Base-by-base conservation (phyloP, 108 stramenopile species). In the Parietichytrium sp. region DNA sequence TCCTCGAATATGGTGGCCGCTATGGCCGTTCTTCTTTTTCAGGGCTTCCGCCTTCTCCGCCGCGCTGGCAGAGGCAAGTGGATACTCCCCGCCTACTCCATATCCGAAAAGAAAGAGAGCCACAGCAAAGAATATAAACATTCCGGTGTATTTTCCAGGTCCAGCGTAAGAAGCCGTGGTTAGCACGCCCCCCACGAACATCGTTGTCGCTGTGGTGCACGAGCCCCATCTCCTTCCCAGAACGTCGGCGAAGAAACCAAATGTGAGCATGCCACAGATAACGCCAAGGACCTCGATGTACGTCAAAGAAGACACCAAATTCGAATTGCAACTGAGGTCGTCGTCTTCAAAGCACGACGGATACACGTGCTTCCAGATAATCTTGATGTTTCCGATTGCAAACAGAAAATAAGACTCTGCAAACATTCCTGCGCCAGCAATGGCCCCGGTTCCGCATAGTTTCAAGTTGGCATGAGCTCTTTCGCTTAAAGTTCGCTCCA, bases 81-180 rank as follows among this genome's bases (percentile, higher is more conserved):
- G 90, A 77, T 91, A 91, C 55, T 88, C 90, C 30, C 90, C 90
- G 31, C 90, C 90, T 2, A 88, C 85, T 4, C 90, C 90, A 20
- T 86, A 36, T 45, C 89, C 89, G 16, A 81, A 42, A 26, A 81
- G 26, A 53, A 72, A 72, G 20, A 72, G 61, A 10, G 42, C 42
- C 6, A 72, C 42, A n/a, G 61, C 61, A 20, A 72, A 72, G 38
- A 72, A 45, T 13, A 72, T 72, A 33, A 33, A 72, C 3, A 45
- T 33, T 1, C 61, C 61, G 6, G 61, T 72, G 20, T 36, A 45
- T n/a, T n/a, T n/a, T n/a, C n/a, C n/a, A n/a, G n/a, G n/a, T n/a
- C 33, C 33, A 0, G 38, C 61, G 0, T 6, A 10, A 1, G 61
- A 10, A 25, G 61, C 61, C 36, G 61, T 42, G 29, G 61, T 72